These are phyloP conservation scores for Kazachstania psychrophila DNA, from an alignment of 805 yeast species.

Conservation along the genomic window DNA sequence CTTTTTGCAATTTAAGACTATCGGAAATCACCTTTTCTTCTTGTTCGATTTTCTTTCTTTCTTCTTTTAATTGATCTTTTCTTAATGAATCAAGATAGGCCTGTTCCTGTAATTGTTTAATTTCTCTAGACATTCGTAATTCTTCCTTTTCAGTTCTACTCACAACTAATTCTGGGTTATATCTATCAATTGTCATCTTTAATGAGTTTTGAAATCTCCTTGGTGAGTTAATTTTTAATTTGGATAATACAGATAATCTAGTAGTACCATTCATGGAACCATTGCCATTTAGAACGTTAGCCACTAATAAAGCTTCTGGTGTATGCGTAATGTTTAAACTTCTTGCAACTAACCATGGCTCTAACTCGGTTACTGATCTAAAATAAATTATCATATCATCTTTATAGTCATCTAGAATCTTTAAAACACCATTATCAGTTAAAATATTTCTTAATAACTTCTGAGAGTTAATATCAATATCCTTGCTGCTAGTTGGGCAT, in stretches of 20 bases:
- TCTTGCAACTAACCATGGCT: slow-evolving; percentile 57
- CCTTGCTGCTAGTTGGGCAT: slow-evolving; percentile 1
- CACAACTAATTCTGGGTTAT: slow-evolving; percentile 50
- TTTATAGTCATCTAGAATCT: slow-evolving; percentile 27
- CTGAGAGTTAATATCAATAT: slow-evolving; percentile 26
- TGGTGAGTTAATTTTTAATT: slow-evolving; percentile 23
- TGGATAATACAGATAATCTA: slow-evolving; percentile 30
- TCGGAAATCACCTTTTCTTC: slow-evolving; percentile 6
- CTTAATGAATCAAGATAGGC: slow-evolving; percentile 55
- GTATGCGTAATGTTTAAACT: slow-evolving; percentile 42
- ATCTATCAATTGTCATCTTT: slow-evolving; percentile 40
- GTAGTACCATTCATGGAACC: slow-evolving; percentile 25
- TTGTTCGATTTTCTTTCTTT: slow-evolving; percentile 31
- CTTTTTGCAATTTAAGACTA: slow-evolving; percentile 6
- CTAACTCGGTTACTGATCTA: slow-evolving; percentile 54
- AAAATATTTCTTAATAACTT: slow-evolving; percentile 38
- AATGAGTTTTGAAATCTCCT: slow-evolving; percentile 32
- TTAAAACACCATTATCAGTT: slow-evolving; percentile 37
- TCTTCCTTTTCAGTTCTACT: slow-evolving; percentile 56
- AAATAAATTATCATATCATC: slow-evolving; percentile 51
- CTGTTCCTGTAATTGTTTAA: slow-evolving; percentile 55
- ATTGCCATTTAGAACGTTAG: slow-evolving; percentile 44
- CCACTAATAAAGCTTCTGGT: slow-evolving; percentile 48
- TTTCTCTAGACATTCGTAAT: slow-evolving; percentile 44
- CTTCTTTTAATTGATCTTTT: slow-evolving; percentile 46